phyloP scores from a whole-genome alignment of 306 rosid genomes.

The Mucuna pruriens region DNA sequence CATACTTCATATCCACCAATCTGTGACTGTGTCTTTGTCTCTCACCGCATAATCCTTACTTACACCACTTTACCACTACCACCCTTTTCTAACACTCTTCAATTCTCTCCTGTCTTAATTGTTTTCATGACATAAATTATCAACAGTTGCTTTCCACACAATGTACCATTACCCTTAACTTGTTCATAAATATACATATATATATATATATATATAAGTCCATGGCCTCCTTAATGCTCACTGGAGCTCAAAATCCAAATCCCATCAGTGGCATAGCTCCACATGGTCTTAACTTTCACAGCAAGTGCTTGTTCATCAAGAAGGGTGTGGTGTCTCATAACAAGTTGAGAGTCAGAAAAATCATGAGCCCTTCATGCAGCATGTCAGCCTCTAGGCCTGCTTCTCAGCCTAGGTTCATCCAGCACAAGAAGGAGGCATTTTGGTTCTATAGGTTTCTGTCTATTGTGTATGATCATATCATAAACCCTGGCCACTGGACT shows the following conservation, averaged over 20 bases:
- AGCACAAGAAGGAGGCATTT: constrained; percentile 17
- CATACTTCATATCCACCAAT: constrained; percentile 10
- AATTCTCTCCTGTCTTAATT: not conserved
- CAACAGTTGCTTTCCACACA: not conserved
- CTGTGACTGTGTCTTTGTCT: constrained; percentile 28
- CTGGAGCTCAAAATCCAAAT: constrained; percentile 56
- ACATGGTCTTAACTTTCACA: constrained; percentile 41
- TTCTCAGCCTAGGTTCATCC: constrained; percentile 19
- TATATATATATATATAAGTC: too few species aligned
- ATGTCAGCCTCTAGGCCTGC: not conserved
- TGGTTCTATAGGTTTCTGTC: constrained; percentile 23
- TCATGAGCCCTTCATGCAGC: not conserved
- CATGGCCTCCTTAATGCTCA: constrained; percentile 53
- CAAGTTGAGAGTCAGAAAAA: constrained; percentile 26
- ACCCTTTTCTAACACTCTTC: not conserved
- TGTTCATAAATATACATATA: too few species aligned
- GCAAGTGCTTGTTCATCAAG: constrained; percentile 42
- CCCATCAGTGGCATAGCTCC: constrained; percentile 47
- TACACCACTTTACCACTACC: not conserved
- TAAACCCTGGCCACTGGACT: not conserved
- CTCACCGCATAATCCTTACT: constrained; percentile 1
- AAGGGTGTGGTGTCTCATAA: constrained; percentile 43
- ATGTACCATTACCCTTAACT: too few species aligned
- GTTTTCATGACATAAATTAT: not conserved
- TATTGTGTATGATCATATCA: constrained; percentile 17